Base-by-base conservation (phyloP, 2,329 filamentous ascomycete genomes). In the Cladosporium sp. region DNA sequence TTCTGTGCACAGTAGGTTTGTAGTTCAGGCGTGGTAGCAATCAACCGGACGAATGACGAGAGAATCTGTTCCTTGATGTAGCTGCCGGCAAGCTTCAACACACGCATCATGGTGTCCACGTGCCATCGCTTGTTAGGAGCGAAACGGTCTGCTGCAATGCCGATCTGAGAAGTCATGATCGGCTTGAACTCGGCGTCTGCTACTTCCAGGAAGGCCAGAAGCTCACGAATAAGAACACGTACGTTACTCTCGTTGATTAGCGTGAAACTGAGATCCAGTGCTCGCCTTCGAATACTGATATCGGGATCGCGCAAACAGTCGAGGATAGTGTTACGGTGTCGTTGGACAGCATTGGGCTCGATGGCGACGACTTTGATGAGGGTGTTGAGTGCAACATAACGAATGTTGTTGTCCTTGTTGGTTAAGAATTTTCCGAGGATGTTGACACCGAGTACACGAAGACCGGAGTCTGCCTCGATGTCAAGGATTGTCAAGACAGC, bases 321-420 rank as follows among this genome's bases (percentile, higher is more conserved):
- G 39, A 99, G 82, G 68, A 99, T 98, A 0, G 95, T 99, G 81
- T 98, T 99, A 64, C 96, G 88, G 78, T 99, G 95, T 76, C 95
- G 86, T 78, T 99, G 95, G 1, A 99, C 95, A 3, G 95, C 95
- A 76, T 98, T 98, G 16, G 95, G 95, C 77, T 99, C 95, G 58
- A 99, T 93, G 4, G 95, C 95, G 56, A 99, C 95, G 21, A 99
- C 95, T 79, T 97, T 98, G 81, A 97, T 96, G 58, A 99, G 83
- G 0, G 95, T 99, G 79, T 99, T 99, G 60, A 99, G 84, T 21
- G 95, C 95, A 60, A 99, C 95, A 75, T 99, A 99, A 78, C 95
- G 90, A 73, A 99, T 99, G 76, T 99, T 99, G 84, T 99, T 99
- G 80, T 99, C 95, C 72, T 94, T 89, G 82, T 99, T 99, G n/a